These are phyloP conservation scores for Exserohilum turcica DNA, from an alignment of 2,329 filamentous ascomycete genomes.

Conservation along the genomic window DNA sequence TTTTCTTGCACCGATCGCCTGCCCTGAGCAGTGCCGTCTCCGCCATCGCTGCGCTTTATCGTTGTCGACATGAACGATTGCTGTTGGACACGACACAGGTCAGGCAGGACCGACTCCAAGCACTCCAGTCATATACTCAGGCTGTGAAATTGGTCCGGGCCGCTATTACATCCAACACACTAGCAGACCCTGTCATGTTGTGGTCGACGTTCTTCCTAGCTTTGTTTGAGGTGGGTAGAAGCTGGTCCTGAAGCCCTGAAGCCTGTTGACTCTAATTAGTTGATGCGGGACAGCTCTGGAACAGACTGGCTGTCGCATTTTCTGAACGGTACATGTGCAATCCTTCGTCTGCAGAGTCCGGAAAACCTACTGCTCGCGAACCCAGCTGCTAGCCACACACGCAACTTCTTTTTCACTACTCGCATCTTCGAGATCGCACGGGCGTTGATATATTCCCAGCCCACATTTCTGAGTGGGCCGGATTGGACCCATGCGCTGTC, in stretches of 20 bases:
- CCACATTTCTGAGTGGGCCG: constrained; percentile 27
- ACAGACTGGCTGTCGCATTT: constrained; percentile 37
- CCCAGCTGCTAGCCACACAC: constrained; percentile 10
- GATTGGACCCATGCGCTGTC: constrained; percentile 26
- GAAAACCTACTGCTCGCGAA: constrained; percentile 6
- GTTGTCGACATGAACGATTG: not conserved
- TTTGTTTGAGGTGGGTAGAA: not conserved
- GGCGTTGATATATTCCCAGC: constrained; percentile 30
- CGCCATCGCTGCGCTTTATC: not conserved
- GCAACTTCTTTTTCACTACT: constrained; percentile 32
- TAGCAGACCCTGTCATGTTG: not conserved
- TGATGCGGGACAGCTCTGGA: constrained; percentile 36
- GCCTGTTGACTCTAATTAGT: constrained; percentile 13
- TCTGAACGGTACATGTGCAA: constrained; percentile 33
- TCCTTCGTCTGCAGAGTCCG: constrained; percentile 30
- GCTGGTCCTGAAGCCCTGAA: not conserved
- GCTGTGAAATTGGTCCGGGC: not conserved
- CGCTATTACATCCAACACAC: not conserved
- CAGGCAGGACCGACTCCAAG: not conserved
- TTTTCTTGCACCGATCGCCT: constrained; percentile 16
- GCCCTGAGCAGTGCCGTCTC: constrained; percentile 12
- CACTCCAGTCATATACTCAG: not conserved
- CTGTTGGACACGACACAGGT: not conserved
- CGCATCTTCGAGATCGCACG: constrained; percentile 38
- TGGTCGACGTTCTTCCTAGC: not conserved